A percentile compares a stretch with the other conserved stretches of the same genome.
Conservation (phyloP, 441 rosid species). For the Eruca vesicaria region DNA sequence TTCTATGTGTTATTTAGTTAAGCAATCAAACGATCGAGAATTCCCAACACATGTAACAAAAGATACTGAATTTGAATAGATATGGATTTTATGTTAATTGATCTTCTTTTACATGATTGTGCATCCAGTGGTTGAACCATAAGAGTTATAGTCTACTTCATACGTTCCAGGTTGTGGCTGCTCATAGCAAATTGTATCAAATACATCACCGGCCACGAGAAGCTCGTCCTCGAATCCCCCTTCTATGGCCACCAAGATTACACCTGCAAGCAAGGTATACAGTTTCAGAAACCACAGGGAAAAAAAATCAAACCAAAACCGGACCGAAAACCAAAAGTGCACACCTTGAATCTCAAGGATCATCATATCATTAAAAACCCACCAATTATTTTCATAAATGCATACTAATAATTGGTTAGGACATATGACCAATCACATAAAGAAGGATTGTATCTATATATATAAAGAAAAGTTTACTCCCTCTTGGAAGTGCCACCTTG, state of each 20-base stretch:
- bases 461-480: too few species aligned
- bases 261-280: constrained; percentile 17
- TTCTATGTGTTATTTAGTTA: too few species aligned
- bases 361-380: not conserved
- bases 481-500: too few species aligned
- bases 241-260: constrained; percentile 11
- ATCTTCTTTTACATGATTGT: constrained; percentile 25
- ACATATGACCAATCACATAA: constrained; percentile 18
- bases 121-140: constrained; percentile 25
- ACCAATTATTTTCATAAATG: not conserved
- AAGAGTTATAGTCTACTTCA: constrained; percentile 13
- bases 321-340: not conserved
- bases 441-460: constrained; percentile 15
- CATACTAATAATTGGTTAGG: not conserved
- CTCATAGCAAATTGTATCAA: not conserved
- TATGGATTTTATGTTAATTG: not conserved
- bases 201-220: too few species aligned
- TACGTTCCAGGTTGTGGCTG: constrained; percentile 9
- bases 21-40: too few species aligned
- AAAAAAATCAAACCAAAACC: not conserved
- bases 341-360: not conserved
- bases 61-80: constrained; percentile 1
- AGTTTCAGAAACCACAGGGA: not conserved
- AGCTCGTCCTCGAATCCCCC: too few species aligned
- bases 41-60: too few species aligned